Conservation (phyloP, 2,329 filamentous ascomycete genomes). For the Venturia carpophila region DNA sequence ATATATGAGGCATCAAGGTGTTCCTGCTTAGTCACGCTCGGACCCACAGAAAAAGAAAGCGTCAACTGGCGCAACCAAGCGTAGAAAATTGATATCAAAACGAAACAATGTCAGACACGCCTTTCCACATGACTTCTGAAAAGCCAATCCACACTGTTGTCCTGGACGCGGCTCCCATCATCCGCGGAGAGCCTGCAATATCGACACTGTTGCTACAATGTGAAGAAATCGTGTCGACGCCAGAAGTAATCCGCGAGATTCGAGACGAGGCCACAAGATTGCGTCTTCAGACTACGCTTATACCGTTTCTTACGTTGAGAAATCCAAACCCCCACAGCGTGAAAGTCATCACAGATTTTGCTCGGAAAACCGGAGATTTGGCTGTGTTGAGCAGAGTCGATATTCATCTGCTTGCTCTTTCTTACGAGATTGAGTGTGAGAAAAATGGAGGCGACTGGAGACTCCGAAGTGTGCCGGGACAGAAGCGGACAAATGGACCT, state of each 20-base stretch:
- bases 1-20: too few species aligned
- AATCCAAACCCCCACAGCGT: slow-evolving; percentile 69
- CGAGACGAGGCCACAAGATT: slow-evolving; percentile 71
- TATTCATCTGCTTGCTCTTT: slow-evolving; percentile 79
- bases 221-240: slow-evolving; percentile 72
- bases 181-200: slow-evolving; percentile 83
- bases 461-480: slow-evolving; percentile 66
- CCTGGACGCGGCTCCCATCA: slow-evolving; percentile 84
- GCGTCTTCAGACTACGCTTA: slow-evolving; percentile 73
- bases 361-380: slow-evolving; percentile 80
- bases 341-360: slow-evolving; percentile 74
- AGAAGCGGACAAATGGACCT: slow-evolving; percentile 67
- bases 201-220: slow-evolving; percentile 73
- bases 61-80: not conserved
- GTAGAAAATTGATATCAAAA: not conserved
- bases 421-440: slow-evolving; percentile 92
- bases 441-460: slow-evolving; percentile 84
- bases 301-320: slow-evolving; percentile 75
- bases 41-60: not conserved
- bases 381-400: slow-evolving; percentile 82
- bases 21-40: not conserved
- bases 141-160: slow-evolving; percentile 78
- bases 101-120: not conserved
- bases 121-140: slow-evolving; percentile 22
- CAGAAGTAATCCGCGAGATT: slow-evolving; percentile 80